Base-by-base conservation (phyloP, 1,284 basidiomycete genomes). In the Ustilago esculenta region DNA sequence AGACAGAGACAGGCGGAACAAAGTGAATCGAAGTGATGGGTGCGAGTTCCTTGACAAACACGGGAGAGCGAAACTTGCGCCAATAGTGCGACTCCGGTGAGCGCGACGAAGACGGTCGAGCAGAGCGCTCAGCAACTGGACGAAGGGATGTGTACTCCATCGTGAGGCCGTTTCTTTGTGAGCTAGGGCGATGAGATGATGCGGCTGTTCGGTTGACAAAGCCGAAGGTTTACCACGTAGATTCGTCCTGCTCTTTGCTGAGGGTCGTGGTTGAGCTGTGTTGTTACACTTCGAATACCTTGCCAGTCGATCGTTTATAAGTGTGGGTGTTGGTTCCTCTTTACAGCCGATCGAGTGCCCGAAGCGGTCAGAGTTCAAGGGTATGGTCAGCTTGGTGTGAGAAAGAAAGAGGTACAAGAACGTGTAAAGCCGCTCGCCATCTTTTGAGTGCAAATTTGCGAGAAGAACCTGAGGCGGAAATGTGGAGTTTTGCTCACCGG, bases 11-110 rank as follows among this genome's bases (percentile, higher is more conserved):
- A 6, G 69, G 49, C 2, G 79, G 79, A 1, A 79, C 77, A 48
- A 77, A 81, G 53, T 74, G 70, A 34, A 81, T 78, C 41, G 66
- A 76, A n/a, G 76, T 79, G 48, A 80, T 73, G 30, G 79, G 78
- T 5, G 77, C 77, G 35, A 75, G 72, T 42, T 81, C 78, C 41
- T 80, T 80, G 60, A 80, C 53, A 48, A 81, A 81, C 24, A 79
- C 63, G 24, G 78, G 78, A 1, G 72, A 55, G 8, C 68, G 72
- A 51, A 80, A 81, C 18, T 72, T 73, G 35, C 79, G 71, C 78
- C 78, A 81, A 56, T 81, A 80, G 50, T 68, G 54, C 7, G 77
- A 74, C 37, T 81, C 79, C 18, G 66, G 59, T 2, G 66, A 70
- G 36, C 61, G 56, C 3, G 56, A 61, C 6, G 53, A 60, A 1